A percentile compares a stretch with the other conserved stretches of the same genome.
Evolutionary conservation across 805 yeast genomes (phyloP).

Genomic region (Millerago galiae): DNA sequence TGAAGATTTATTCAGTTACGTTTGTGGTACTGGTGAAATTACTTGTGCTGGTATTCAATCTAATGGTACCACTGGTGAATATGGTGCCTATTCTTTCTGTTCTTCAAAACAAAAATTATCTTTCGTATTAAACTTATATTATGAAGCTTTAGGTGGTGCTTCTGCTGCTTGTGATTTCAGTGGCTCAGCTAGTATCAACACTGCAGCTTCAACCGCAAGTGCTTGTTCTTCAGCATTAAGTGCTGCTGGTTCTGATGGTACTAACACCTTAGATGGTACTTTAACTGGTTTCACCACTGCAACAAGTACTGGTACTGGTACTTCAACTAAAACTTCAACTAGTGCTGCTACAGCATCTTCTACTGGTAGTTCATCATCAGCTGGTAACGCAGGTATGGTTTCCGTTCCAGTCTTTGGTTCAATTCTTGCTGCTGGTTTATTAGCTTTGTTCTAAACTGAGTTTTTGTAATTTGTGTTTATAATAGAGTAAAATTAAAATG

Average conservation of each 20-base stretch:
- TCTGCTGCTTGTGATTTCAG: conserved; percentile 56
- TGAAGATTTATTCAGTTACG: conserved; percentile 46
- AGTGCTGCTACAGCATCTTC: conserved; percentile 19
- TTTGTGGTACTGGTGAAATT: conserved; percentile 57
- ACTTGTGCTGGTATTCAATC: conserved; percentile 56
- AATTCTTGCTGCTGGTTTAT: conserved; percentile 28
- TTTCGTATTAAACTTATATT: conserved; percentile 60
- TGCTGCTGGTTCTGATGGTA: conserved; percentile 67
- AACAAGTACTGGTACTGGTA: conserved; percentile 8
- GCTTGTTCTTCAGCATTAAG: conserved; percentile 50
- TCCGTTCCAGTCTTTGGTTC: conserved; percentile 25
- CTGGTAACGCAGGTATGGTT: not conserved
- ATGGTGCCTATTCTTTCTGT: conserved; percentile 74
- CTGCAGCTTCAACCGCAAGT: conserved; percentile 41
- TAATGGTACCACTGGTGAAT: conserved; percentile 58
- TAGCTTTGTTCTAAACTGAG: conserved; percentile 25
- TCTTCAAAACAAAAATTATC: conserved; percentile 57
- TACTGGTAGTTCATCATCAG: conserved; percentile 8
- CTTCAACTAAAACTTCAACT: conserved; percentile 11
- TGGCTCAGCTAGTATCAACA: conserved; percentile 55
- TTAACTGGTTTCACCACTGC: conserved; percentile 9
- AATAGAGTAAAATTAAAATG: not conserved
- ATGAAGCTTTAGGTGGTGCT: conserved; percentile 36
- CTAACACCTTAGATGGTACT: conserved; percentile 45
- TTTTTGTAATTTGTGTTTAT: not conserved